Conservation (phyloP, 164 flowering plant species). For the Umbellularia californica region DNA sequence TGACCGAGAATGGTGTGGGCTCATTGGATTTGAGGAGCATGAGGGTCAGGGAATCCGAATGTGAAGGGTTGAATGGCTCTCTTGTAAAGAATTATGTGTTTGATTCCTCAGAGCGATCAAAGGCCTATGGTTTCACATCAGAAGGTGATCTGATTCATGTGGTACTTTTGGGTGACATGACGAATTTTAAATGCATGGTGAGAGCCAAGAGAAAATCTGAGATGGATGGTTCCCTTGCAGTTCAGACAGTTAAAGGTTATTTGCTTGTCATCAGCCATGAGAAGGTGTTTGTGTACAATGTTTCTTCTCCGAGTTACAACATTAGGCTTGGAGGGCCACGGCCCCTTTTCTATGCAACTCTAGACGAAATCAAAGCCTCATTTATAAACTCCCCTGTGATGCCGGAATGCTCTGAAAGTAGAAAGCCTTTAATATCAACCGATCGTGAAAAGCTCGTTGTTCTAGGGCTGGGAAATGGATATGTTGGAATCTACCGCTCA, state of each 20-base stretch:
- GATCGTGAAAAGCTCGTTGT: slow-evolving; percentile 79
- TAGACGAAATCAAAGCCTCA: slow-evolving; percentile 69
- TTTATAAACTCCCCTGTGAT: slow-evolving; percentile 41
- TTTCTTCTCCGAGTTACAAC: slow-evolving; percentile 77
- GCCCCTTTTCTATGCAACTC: slow-evolving; percentile 56
- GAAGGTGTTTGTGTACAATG: slow-evolving; percentile 74
- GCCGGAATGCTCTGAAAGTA: slow-evolving; percentile 18
- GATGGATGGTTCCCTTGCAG: slow-evolving; percentile 50
- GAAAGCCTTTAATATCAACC: slow-evolving; percentile 56
- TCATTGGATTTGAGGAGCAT: slow-evolving; percentile 87
- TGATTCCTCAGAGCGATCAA: slow-evolving; percentile 80
- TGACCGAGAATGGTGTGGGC: slow-evolving; percentile 87
- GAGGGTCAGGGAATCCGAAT: slow-evolving; percentile 72
- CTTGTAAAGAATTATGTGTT: slow-evolving; percentile 62
- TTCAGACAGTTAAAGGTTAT: slow-evolving; percentile 84
- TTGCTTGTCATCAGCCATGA: slow-evolving; percentile 56
- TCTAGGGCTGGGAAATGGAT: slow-evolving; percentile 77
- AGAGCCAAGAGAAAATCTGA: slow-evolving; percentile 76
- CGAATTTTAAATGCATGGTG: slow-evolving; percentile 92
- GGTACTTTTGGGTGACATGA: slow-evolving; percentile 66
- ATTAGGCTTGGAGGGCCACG: slow-evolving; percentile 65
- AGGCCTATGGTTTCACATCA: slow-evolving; percentile 84
- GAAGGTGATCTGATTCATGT: slow-evolving; percentile 81
- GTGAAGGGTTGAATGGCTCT: slow-evolving; percentile 85
- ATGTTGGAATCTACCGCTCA: slow-evolving; percentile 76